Evolutionary conservation across 2,329 filamentous ascomycete species (phyloP), one percentile per base, ranked within the genome.

Genomic region (Balansia obtecta): DNA sequence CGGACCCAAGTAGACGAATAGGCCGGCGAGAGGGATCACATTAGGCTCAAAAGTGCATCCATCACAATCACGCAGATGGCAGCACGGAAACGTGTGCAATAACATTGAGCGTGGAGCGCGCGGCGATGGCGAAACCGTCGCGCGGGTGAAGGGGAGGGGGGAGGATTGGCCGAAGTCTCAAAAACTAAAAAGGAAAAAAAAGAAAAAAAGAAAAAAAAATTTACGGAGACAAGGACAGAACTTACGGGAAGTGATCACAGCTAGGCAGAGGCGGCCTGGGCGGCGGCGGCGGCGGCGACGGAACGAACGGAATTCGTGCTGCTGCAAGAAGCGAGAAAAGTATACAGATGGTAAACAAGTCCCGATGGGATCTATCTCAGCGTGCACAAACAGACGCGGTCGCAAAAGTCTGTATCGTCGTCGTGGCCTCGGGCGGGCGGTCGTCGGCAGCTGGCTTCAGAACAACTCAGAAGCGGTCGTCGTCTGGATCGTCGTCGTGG

Each of bases 221-320:
- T n/a, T n/a, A n/a, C n/a, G n/a, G n/a, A n/a, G n/a, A n/a, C n/a
- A n/a, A n/a, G n/a, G n/a, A n/a, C n/a, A n/a, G n/a, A n/a, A 50
- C 52, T 46, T 49, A 53, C 52, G 45, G 40, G 49, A 69, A 68
- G 66, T 63, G 63, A 69, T 68, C 65, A 63, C 66, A 66, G 65
- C 65, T 50, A 33, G 30, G 39, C 48, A 50, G 47, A 46, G 46
- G 51, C 53, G 45, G 48, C 48, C 55, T 50, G 39, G 49, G 49
- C 41, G 52, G 52, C 58, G 54, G 57, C 56, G 52, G 46, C 37
- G 49, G 49, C 41, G 52, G 52, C 58, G 54, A 56, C 56, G 52
- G 46, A 44, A 43, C 50, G 51, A 48, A 52, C 52, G 44, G 38
- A 42, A 53, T 48, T 45, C 48, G 43, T 48, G 49, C 47, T 48